These are phyloP conservation scores for Chalara sp. DNA, from an alignment of 2,329 filamentous ascomycete genomes.

Conservation along the genomic window DNA sequence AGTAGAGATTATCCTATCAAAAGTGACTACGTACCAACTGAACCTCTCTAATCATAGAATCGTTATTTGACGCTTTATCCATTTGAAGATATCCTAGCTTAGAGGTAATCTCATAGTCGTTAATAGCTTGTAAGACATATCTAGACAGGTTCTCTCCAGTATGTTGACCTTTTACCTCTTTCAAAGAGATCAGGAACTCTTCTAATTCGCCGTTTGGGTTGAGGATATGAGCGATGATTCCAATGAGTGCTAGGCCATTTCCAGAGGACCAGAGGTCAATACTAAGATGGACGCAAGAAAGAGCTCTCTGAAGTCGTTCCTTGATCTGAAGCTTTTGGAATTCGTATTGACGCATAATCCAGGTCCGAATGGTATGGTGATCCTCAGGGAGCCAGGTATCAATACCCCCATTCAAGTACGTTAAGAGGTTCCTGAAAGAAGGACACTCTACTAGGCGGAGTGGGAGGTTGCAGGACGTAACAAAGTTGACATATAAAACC, in stretches of 20 bases:
- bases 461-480: background rate
- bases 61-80: background rate
- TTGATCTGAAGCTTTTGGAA: background rate
- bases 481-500: background rate
- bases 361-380: background rate
- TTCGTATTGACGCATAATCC: background rate
- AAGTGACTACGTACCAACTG: background rate
- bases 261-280: slow-evolving; percentile 11
- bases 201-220: background rate
- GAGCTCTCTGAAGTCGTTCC: background rate
- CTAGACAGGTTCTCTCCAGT: background rate
- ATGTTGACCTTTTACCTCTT: background rate
- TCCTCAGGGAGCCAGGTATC: background rate
- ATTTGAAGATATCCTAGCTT: background rate
- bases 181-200: background rate
- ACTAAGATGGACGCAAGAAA: background rate
- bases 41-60: background rate
- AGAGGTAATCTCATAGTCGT: background rate
- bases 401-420: background rate
- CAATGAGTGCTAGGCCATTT: slow-evolving; percentile 8
- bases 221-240: slow-evolving; percentile 6
- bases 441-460: background rate
- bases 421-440: background rate
- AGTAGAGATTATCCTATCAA: background rate
- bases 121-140: background rate